Conservation (phyloP, 257 asterid species). For the Solanum arcanum region DNA sequence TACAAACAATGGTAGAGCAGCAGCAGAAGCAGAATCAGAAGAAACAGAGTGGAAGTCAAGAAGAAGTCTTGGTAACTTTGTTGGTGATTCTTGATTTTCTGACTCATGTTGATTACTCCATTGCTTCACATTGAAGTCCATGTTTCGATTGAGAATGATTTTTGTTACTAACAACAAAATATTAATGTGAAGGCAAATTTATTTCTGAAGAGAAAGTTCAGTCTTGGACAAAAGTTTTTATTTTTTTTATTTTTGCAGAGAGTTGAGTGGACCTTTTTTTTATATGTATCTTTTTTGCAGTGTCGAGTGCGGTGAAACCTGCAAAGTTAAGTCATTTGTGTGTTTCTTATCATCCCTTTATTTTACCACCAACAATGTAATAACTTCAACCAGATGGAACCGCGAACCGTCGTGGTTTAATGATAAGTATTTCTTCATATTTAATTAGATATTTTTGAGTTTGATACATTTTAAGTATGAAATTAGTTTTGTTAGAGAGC, state of each 20-base stretch:
- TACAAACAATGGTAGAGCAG: slow-evolving; percentile 55
- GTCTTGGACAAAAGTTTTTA: background rate
- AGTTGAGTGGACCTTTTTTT: slow-evolving; percentile 1
- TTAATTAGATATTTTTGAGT: too few species aligned
- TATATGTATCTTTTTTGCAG: background rate
- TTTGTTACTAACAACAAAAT: background rate
- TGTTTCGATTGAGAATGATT: slow-evolving; percentile 2
- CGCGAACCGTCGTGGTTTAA: rapidly evolving
- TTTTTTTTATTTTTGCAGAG: background rate
- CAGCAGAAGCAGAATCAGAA: slow-evolving; percentile 5
- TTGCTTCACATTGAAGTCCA: slow-evolving; percentile 83
- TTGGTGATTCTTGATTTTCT: slow-evolving; percentile 17
- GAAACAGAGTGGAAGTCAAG: slow-evolving; percentile 10
- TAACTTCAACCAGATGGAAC: background rate
- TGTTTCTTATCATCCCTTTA: background rate
- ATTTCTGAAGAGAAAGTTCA: background rate
- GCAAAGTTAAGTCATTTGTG: background rate
- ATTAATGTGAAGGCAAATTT: background rate
- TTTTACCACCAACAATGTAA: background rate
- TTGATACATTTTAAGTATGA: too few species aligned
- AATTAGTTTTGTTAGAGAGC: too few species aligned
- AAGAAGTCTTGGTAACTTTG: slow-evolving; percentile 48
- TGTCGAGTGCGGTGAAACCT: background rate
- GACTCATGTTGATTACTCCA: slow-evolving; percentile 44
- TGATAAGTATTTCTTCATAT: rapidly evolving